Evolutionary conservation across 1,284 basidiomycete genomes (phyloP), one percentile per base, ranked within the genome.

Genomic region (Leccinum fallax): DNA sequence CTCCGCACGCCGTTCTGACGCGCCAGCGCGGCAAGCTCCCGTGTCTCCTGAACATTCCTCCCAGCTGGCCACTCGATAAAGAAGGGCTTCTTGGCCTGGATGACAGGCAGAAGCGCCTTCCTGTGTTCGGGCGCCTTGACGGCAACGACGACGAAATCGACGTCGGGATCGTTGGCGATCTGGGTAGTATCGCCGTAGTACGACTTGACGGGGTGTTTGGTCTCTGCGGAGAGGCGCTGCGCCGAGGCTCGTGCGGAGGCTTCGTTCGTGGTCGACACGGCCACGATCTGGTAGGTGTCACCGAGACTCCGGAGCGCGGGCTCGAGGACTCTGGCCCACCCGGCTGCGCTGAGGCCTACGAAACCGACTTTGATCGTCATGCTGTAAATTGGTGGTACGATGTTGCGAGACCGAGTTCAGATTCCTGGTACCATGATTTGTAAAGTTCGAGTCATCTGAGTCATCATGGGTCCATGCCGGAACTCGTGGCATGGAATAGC

Each of bases 51-150:
- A 13, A 60, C 15, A n/a, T 56, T 60, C 24, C 19, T 64, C 10
- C 64, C 64, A 2, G 55, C 61, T 30, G 64, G 64, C 65, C 64
- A 66, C 53, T 66, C 64, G 49, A 64, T 56, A 13, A 53, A 65
- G 43, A 60, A 66, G 8, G 61, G 58, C 13, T 65, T 65, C 55
- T 64, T 65, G 28, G 65, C 65, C 8, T 56, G 61, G 11, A 65
- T 66, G 53, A 65, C 55, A 2, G 64, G 65, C 49, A 65, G 19
- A 36, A 65, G 53, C 8, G 62, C 65, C 4, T 56, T 40, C 43
- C 43, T 60, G 55, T 66, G 65, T 5, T 64, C 53, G 0, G 61
- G 65, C 2, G 65, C 65, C 51, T 58, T 66, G 61, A 64, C 64
- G 2, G 58, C 55, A 24, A 65, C 64, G 55, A 65, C 24, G 53